Percentiles rank a stretch among this genome's conserved stretches.
Evolutionary conservation across 768 basidiomycete species (phyloP).

Genomic region (Xanthoconium stramineum): DNA sequence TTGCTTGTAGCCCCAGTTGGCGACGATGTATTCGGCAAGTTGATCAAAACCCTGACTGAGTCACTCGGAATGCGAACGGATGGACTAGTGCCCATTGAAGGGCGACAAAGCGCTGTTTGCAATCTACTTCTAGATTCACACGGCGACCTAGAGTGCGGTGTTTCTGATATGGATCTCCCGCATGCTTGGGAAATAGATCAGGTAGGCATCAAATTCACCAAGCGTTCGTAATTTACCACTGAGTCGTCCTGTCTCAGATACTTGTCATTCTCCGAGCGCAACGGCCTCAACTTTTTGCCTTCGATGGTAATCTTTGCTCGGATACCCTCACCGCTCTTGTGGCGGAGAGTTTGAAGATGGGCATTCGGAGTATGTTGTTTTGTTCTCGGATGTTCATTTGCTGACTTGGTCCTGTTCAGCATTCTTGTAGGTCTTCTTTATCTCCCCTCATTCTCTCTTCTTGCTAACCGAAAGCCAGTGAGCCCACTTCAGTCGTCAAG

Average conservation of each 20-base stretch:
- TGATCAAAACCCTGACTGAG: constrained; percentile 56
- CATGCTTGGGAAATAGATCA: constrained; percentile 43
- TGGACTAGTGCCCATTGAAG: constrained; percentile 52
- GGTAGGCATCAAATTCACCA: constrained; percentile 30
- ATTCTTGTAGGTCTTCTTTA: constrained; percentile 59
- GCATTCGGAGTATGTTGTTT: constrained; percentile 51
- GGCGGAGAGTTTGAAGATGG: constrained; percentile 42
- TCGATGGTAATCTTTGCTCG: constrained; percentile 75
- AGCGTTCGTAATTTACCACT: neutral
- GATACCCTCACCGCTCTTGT: constrained; percentile 51
- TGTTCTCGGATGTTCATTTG: neutral
- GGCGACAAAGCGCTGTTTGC: constrained; percentile 71
- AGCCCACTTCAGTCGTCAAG: constrained; percentile 91
- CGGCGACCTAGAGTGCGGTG: constrained; percentile 76
- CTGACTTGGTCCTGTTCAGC: constrained; percentile 38
- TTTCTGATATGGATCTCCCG: constrained; percentile 87
- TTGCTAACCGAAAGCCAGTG: constrained; percentile 44
- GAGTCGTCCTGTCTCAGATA: constrained; percentile 38
- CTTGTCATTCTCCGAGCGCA: constrained; percentile 45
- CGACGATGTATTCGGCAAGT: constrained; percentile 68
- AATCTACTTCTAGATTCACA: constrained; percentile 74
- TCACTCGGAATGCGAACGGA: constrained; percentile 77
- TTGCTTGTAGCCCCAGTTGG: constrained; percentile 77
- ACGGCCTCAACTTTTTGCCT: constrained; percentile 55
- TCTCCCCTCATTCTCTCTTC: neutral